Base-by-base conservation (phyloP, 2,329 filamentous ascomycete species). In the Alternaria viburni region DNA sequence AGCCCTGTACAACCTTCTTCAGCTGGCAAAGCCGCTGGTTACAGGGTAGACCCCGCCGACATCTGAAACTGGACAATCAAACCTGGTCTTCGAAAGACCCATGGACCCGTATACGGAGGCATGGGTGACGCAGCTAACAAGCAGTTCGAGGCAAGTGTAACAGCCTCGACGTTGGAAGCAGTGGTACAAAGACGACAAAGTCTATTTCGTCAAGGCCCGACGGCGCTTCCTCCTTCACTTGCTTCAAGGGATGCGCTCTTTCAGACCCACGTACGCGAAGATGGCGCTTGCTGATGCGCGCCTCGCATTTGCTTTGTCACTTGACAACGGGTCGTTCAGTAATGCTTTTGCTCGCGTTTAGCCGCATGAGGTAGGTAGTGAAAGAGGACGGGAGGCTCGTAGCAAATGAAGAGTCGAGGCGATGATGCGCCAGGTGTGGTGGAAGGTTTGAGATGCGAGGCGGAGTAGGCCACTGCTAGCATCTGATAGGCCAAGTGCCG, bases 11-110 rank as follows among this genome's bases (percentile, higher is more conserved):
- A 54, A 72, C 70, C 32, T 61, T 50, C 59, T 59, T 62, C 56
- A 67, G 62, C 66, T 68, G 57, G 59, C 61, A 63, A 56, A 61
- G 46, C 52, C 54, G 41, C 30, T 45, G 58, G 55, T 43, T 28
- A 68, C 70, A 73, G 68, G 69, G 65, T 54, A 57, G 47, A 64
- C 67, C 70, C 68, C 63, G 72, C 58, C 62, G 56, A 47, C 59
- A 59, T 41, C 54, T 71, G 72, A 74, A 71, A 74, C 72, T 67
- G 61, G 68, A 67, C 69, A 61, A 69, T 69, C 68, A 73, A 69
- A 71, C 69, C 64, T 54, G 61, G 69, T 66, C 63, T 45, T 55
- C 50, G 57, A 50, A 23, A 62, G 61, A 57, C 67, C 59, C 46
- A 60, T 59, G 69, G 63, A 62, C 62, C 66, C 59, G 61, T 54